Evolutionary conservation across 768 basidiomycete genomes (phyloP).

Genomic region (Artomyces pyxidatus): DNA sequence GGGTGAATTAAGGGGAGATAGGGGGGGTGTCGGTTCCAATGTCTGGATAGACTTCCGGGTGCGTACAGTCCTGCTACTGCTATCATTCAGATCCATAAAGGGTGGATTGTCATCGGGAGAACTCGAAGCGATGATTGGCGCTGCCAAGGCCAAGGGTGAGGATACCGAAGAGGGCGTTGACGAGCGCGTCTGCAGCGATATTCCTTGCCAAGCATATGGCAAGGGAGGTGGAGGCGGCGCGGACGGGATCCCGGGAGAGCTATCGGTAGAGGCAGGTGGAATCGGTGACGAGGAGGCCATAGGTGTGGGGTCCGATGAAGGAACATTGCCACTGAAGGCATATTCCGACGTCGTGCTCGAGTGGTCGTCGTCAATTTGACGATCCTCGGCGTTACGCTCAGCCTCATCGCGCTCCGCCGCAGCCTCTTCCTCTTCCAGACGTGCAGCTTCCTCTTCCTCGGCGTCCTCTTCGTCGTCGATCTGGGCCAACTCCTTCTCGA

Average conservation of each 20-base stretch:
- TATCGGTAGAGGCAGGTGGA: constrained; percentile 8
- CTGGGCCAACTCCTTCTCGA: constrained; percentile 56
- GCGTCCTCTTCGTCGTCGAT: constrained; percentile 49
- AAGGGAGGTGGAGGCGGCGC: constrained; percentile 25
- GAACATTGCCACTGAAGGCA: constrained; percentile 39
- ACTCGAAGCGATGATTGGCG: constrained; percentile 69
- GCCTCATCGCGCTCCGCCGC: constrained; percentile 14
- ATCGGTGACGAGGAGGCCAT: constrained; percentile 47
- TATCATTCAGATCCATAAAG: constrained; percentile 59
- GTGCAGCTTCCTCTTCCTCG: constrained; percentile 35
- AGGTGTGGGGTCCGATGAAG: constrained; percentile 60
- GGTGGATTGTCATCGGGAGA: constrained; percentile 54
- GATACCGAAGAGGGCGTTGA: constrained; percentile 87
- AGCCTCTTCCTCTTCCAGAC: constrained; percentile 25
- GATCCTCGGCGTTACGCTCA: constrained; percentile 15
- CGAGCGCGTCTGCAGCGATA: constrained; percentile 60
- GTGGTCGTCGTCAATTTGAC: constrained; percentile 33
- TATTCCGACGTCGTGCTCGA: constrained; percentile 64
- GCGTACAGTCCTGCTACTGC: constrained; percentile 38
- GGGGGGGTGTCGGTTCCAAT: constrained; percentile 54
- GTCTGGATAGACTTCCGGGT: constrained; percentile 60
- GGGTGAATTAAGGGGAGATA: constrained; percentile 62
- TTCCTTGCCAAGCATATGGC: constrained; percentile 31
- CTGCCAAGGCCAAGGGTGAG: constrained; percentile 78
- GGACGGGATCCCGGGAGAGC: constrained; percentile 11